Conservation (phyloP, 2,329 filamentous ascomycete species). For the Thielaviopsis euricoi region DNA sequence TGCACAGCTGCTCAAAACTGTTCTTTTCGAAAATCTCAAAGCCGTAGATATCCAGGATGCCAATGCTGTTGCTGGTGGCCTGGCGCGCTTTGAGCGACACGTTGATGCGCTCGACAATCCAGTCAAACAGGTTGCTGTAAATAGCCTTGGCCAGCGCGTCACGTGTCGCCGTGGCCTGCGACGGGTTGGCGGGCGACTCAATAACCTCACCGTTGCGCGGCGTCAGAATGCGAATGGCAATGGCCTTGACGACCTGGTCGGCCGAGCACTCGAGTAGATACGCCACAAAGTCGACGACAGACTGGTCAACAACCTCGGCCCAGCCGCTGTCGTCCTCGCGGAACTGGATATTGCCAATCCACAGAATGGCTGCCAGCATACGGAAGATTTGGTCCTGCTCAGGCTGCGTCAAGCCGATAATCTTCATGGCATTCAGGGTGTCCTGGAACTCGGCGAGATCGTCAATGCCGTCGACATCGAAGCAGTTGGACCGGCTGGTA, state of each 20-base stretch:
- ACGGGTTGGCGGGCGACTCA: conserved; percentile 65
- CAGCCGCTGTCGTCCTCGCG: conserved; percentile 78
- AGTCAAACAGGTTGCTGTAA: conserved; percentile 95
- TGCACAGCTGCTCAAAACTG: conserved; percentile 96
- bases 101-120: conserved; percentile 91
- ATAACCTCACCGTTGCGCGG: conserved; percentile 50
- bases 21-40: conserved; percentile 99
- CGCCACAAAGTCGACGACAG: conserved; percentile 84
- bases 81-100: conserved; percentile 68
- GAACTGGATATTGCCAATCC: conserved; percentile 91
- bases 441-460: conserved; percentile 79
- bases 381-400: conserved; percentile 97
- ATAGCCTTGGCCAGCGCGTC: conserved; percentile 92
- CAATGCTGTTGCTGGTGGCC: conserved; percentile 66
- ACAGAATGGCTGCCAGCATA: conserved; percentile 79
- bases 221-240: conserved; percentile 75
- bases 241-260: conserved; percentile 63
- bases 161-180: conserved; percentile 72
- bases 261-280: conserved; percentile 83
- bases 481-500: conserved; percentile 85
- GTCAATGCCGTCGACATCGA: conserved; percentile 86
- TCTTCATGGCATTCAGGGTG: conserved; percentile 82
- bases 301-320: conserved; percentile 71
- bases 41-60: conserved; percentile 96
- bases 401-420: conserved; percentile 73